Base-by-base conservation (phyloP, 768 basidiomycete genomes). In the Grammothele lineata region DNA sequence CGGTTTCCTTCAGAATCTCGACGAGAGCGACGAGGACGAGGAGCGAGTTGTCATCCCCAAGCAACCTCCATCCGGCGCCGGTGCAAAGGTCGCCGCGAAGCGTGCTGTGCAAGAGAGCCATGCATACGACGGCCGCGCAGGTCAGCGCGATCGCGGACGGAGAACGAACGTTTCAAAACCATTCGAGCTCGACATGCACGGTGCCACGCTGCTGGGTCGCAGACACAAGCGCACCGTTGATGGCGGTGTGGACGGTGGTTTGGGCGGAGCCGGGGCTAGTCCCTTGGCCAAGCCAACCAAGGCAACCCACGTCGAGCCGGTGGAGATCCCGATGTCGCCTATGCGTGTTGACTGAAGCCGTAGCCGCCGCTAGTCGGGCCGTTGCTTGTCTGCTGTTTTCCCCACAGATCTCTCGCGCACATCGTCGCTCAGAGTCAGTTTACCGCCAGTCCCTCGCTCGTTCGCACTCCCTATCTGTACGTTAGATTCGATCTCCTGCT, bases 171-270 rank as follows among this genome's bases (percentile, higher is more conserved):
- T 22, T 52, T 30, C 59, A 21, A 39, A 47, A 30, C 62, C 50
- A 8, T 99, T 99, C 59, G 90, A 97, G 62, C 76, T 99, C 47
- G 87, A 92, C 61, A 68, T 99, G 43, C 80, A 87, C 56, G 82
- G 76, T 48, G 91, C 96, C 19, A 97, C 95, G 3, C 67, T 98
- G 1, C 73, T 97, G 5, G 92, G 88, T 11, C 68, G 87, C 54
- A 69, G 88, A 48, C 81, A 81, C 55, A 73, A 68, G 50, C 71
- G 68, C 19, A 61, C 57, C 9, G 35, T 32, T 1, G 48, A 50
- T 23, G 48, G 48, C 19, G 48, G 48, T 15, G 41, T 41, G 23
- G 24, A 25, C n/a, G n/a, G n/a, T n/a, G n/a, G n/a, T n/a, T n/a
- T n/a, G n/a, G n/a, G n/a, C n/a, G n/a, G n/a, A n/a, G n/a, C n/a